phyloP scores from a whole-genome alignment of 2,329 filamentous ascomycete species.

The Neofusicoccum umdonicola region DNA sequence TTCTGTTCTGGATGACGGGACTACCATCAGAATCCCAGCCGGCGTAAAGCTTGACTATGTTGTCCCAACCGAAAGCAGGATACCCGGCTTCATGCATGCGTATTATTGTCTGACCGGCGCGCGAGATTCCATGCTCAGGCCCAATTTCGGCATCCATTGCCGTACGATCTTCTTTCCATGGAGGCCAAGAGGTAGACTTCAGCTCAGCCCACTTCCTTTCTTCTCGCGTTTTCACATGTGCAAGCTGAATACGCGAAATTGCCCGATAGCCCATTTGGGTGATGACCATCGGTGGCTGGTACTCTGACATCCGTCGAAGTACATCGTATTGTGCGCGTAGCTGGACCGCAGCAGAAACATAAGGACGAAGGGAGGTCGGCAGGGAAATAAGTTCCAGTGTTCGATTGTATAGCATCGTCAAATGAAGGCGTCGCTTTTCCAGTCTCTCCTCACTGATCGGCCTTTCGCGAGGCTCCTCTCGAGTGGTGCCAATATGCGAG shows the following conservation, averaged over 20 bases:
- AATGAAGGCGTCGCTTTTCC: background rate
- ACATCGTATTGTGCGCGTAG: constrained; percentile 59
- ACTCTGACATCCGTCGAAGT: constrained; percentile 56
- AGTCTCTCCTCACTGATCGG: background rate
- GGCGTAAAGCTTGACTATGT: constrained; percentile 52
- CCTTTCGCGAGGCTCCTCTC: background rate
- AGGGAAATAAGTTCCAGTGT: constrained; percentile 49
- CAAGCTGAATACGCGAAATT: constrained; percentile 56
- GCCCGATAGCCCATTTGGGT: constrained; percentile 58
- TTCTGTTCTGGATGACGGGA: constrained; percentile 61
- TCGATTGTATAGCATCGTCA: constrained; percentile 48
- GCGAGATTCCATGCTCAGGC: constrained; percentile 55
- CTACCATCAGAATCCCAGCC: constrained; percentile 64
- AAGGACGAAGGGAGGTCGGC: constrained; percentile 49
- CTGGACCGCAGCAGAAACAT: constrained; percentile 48
- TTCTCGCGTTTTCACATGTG: constrained; percentile 53
- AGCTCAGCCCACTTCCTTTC: constrained; percentile 59
- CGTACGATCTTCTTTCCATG: constrained; percentile 62
- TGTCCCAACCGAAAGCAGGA: constrained; percentile 50
- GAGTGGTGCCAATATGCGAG: background rate
- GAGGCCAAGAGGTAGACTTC: constrained; percentile 62
- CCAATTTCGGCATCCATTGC: constrained; percentile 60
- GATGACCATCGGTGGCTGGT: constrained; percentile 54
- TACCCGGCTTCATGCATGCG: constrained; percentile 63
- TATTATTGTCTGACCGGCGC: constrained; percentile 54